Percentiles rank a stretch among this genome's conserved stretches.
Evolutionary conservation across 176 grass and related monocot genomes (phyloP).

Genomic region (Phragmites australis): DNA sequence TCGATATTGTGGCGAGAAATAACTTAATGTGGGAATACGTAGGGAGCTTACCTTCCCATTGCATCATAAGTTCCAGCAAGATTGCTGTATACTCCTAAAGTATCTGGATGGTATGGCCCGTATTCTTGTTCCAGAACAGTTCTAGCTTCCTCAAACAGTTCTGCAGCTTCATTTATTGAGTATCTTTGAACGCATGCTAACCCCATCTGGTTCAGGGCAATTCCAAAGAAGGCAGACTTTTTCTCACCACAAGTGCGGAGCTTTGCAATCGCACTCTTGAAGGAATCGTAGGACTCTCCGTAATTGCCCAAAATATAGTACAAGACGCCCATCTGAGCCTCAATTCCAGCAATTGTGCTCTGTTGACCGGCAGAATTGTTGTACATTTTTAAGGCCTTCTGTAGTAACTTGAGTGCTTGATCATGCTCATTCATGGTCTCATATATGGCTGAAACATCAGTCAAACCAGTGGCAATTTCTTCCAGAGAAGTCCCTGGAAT

Average conservation of each 20-base stretch:
- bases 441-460: constrained; percentile 90
- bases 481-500: constrained; percentile 87
- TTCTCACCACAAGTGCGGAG: constrained; percentile 86
- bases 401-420: constrained; percentile 90
- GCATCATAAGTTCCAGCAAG: constrained; percentile 97
- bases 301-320: constrained; percentile 87
- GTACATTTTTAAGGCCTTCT: constrained; percentile 92
- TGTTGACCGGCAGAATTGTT: constrained; percentile 78
- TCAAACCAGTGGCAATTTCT: constrained; percentile 86
- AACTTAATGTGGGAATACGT: background rate
- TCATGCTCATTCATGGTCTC: constrained; percentile 97
- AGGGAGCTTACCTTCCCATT: constrained; percentile 83
- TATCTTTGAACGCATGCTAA: constrained; percentile 82
- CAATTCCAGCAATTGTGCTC: constrained; percentile 89
- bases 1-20: background rate
- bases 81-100: constrained; percentile 93
- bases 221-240: constrained; percentile 87
- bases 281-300: constrained; percentile 70
- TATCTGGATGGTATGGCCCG: constrained; percentile 87
- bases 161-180: constrained; percentile 78
- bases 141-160: constrained; percentile 91
- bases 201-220: constrained; percentile 96
- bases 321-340: constrained; percentile 94
- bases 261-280: constrained; percentile 81
- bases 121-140: constrained; percentile 88